A percentile compares a stretch with the other conserved stretches of the same genome.
phyloP scores from a whole-genome alignment of 441 rosid species.

The Gossypium schwendimanii region DNA sequence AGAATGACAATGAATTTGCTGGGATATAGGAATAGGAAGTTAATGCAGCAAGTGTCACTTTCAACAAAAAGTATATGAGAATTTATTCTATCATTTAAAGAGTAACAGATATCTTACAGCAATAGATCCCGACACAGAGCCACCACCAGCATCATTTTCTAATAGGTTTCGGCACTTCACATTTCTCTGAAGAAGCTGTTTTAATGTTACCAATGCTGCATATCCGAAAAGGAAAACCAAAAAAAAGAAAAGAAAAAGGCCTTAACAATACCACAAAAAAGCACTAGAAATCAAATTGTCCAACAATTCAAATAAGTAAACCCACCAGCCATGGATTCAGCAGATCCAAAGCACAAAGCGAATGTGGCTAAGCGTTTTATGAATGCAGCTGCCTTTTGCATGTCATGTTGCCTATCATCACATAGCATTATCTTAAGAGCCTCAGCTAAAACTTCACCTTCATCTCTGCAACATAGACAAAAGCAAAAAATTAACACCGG shows the following conservation, averaged over 20 bases:
- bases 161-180: slow-evolving; percentile 80
- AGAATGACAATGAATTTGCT: neutral
- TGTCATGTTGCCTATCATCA: slow-evolving; percentile 92
- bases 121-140: slow-evolving; percentile 88
- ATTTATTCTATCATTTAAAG: neutral
- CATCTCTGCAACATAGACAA: slow-evolving; percentile 48
- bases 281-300: neutral
- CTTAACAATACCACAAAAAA: neutral
- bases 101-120: slow-evolving; percentile 40
- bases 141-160: slow-evolving; percentile 97
- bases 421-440: slow-evolving; percentile 88
- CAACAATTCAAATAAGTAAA: neutral
- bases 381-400: slow-evolving; percentile 94
- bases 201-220: slow-evolving; percentile 79
- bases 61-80: neutral
- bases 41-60: neutral
- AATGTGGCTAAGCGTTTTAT: slow-evolving; percentile 88
- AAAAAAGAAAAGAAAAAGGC: neutral
- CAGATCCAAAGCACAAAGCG: slow-evolving; percentile 68
- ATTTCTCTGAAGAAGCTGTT: slow-evolving; percentile 72
- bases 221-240: neutral
- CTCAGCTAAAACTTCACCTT: slow-evolving; percentile 77
- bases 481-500: neutral
- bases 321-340: slow-evolving; percentile 90
- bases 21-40: neutral